Conservation (phyloP, 176 grass and related monocot genomes). For the Rhipidocladum racemiflorum region DNA sequence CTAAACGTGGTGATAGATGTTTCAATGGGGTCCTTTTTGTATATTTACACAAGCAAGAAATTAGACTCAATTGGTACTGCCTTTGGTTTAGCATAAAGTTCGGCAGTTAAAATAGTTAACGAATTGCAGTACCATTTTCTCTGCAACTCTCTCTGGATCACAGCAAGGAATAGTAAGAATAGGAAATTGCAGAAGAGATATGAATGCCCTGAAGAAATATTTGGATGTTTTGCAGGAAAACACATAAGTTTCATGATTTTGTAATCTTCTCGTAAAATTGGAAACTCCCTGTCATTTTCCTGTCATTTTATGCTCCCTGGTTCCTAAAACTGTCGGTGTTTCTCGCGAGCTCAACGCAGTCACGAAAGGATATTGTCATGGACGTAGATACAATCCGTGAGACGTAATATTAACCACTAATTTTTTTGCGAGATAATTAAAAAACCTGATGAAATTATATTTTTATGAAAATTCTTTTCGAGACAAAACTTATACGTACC, state of each 20-base stretch:
- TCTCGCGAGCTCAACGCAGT: too few species aligned
- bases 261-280: not conserved
- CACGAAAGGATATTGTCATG: too few species aligned
- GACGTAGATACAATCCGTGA: too few species aligned
- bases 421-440: too few species aligned
- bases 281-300: not conserved
- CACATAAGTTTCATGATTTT: not conserved
- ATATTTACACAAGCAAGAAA: not conserved
- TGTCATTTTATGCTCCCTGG: not conserved
- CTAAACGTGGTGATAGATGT: not conserved
- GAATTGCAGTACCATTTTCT: not conserved
- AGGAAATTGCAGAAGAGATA: not conserved
- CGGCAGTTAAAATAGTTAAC: not conserved
- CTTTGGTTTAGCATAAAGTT: not conserved
- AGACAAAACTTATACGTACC: too few species aligned
- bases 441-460: too few species aligned
- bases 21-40: not conserved
- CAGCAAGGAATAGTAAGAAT: not conserved
- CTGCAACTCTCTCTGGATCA: not conserved
- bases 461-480: too few species aligned
- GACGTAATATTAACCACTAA: too few species aligned
- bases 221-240: not conserved
- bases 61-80: not conserved
- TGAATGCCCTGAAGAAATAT: not conserved
- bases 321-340: slow-evolving; percentile 10